A percentile compares a stretch with the other conserved stretches of the same genome.
Conservation (phyloP, 805 yeast genomes). For the Candida parachauliodes region DNA sequence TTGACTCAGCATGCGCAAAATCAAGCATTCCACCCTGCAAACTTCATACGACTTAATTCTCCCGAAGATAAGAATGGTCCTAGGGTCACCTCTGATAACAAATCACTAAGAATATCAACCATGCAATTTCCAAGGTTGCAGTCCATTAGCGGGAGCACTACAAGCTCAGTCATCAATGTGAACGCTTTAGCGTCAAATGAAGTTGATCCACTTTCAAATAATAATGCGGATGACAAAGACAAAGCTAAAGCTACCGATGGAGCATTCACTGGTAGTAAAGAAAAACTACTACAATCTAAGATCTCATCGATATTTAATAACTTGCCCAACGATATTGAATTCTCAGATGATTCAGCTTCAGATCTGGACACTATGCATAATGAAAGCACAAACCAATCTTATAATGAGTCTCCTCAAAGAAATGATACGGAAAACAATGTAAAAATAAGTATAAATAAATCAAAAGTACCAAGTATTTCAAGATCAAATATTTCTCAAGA, state of each 20-base stretch:
- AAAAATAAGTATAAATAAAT: too few species aligned
- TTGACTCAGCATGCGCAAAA: neutral
- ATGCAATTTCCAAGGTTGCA: conserved; percentile 15
- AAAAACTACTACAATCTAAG: conserved; percentile 24
- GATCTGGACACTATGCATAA: conserved; percentile 33
- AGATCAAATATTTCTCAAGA: neutral
- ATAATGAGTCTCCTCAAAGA: neutral
- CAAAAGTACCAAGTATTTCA: neutral
- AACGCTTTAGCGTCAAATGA: conserved; percentile 21
- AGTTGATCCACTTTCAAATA: conserved; percentile 14
- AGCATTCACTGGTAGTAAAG: conserved; percentile 1
- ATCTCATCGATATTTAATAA: conserved; percentile 41
- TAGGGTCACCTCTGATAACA: conserved; percentile 34
- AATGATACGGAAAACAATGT: neutral
- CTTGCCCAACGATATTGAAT: conserved; percentile 45
- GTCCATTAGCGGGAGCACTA: conserved; percentile 21
- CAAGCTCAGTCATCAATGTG: conserved; percentile 31
- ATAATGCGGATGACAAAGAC: conserved; percentile 18
- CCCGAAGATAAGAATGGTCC: conserved; percentile 12
- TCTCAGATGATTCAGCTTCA: conserved; percentile 44
- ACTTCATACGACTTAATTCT: neutral
- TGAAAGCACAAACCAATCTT: conserved; percentile 8
- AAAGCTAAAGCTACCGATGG: conserved; percentile 8
- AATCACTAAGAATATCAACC: conserved; percentile 28
- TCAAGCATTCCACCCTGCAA: neutral